Conservation (phyloP, 768 basidiomycete species). For the Gyrodon lividus region DNA sequence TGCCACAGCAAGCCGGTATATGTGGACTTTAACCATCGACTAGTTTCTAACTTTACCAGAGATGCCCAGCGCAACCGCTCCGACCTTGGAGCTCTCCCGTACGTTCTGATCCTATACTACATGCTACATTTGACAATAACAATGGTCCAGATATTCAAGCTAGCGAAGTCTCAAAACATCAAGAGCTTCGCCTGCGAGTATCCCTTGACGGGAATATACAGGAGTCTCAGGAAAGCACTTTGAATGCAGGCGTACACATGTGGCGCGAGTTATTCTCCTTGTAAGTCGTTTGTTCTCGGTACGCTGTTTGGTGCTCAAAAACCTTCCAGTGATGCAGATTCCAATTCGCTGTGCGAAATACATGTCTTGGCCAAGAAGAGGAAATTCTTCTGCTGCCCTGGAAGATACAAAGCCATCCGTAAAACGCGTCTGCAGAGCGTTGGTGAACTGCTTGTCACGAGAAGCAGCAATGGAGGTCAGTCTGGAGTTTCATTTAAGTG, state of each 20-base stretch:
- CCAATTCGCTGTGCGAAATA: slow-evolving; percentile 28
- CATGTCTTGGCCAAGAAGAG: slow-evolving; percentile 28
- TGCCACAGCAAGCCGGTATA: slow-evolving; percentile 24
- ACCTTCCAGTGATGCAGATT: slow-evolving; percentile 13
- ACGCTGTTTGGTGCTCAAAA: slow-evolving; percentile 14
- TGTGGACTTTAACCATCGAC: slow-evolving; percentile 15
- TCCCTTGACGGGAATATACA: slow-evolving; percentile 29
- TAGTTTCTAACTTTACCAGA: slow-evolving; percentile 8
- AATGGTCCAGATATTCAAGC: slow-evolving; percentile 21
- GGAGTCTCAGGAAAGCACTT: slow-evolving; percentile 28
- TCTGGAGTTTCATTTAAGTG: slow-evolving; percentile 28
- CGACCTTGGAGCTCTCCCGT: slow-evolving; percentile 27
- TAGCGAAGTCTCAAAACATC: slow-evolving; percentile 20
- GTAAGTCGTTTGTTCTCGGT: slow-evolving; percentile 11
- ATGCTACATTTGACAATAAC: neutral
- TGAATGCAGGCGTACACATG: slow-evolving; percentile 24
- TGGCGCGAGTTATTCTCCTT: slow-evolving; percentile 32
- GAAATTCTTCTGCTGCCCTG: slow-evolving; percentile 27
- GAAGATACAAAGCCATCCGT: slow-evolving; percentile 27
- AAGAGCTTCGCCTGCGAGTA: slow-evolving; percentile 25
- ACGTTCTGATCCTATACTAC: slow-evolving; percentile 1
- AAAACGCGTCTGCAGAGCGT: slow-evolving; percentile 28
- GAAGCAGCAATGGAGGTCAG: slow-evolving; percentile 26
- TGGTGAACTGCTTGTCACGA: slow-evolving; percentile 24
- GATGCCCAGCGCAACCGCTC: slow-evolving; percentile 19